Evolutionary conservation across 345 rosid genomes (phyloP).

Genomic region (Brassica napus): DNA sequence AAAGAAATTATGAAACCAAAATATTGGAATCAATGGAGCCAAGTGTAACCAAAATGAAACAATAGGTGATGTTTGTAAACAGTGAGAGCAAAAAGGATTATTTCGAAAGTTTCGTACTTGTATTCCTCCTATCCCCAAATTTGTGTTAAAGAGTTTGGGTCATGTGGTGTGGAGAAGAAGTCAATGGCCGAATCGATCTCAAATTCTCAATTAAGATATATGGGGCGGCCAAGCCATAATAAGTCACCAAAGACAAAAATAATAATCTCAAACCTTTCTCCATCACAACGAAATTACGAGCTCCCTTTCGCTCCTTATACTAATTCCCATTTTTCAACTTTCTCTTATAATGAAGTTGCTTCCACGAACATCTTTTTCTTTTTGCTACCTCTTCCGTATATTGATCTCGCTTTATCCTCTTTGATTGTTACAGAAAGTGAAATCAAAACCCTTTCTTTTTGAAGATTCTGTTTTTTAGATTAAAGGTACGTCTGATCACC

Average conservation of each 20-base stretch:
- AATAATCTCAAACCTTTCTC: slow-evolving; percentile 19
- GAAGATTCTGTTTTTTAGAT: not conserved
- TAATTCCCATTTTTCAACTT: slow-evolving; percentile 22
- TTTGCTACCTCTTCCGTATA: slow-evolving; percentile 8
- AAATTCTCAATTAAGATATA: not conserved
- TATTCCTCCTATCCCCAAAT: not conserved
- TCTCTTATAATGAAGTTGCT: slow-evolving; percentile 4
- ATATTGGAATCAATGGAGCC: not conserved
- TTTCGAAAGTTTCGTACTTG: not conserved
- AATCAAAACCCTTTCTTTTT: not conserved
- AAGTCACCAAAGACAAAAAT: not conserved
- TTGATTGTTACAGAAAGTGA: not conserved
- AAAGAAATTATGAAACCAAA: not conserved
- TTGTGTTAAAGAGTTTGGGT: not conserved
- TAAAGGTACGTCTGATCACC: slow-evolving; percentile 29
- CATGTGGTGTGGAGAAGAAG: slow-evolving; percentile 14
- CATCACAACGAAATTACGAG: slow-evolving; percentile 29
- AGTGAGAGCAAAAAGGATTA: not conserved
- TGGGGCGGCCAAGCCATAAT: not conserved
- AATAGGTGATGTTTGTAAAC: not conserved
- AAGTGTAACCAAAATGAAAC: not conserved
- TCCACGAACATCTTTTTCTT: not conserved
- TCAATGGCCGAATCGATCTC: slow-evolving; percentile 19
- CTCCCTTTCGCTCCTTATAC: slow-evolving; percentile 8
- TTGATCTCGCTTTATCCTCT: slow-evolving; percentile 4